Conservation (phyloP, 2,329 filamentous ascomycete species). For the Pyrenophora graminea region DNA sequence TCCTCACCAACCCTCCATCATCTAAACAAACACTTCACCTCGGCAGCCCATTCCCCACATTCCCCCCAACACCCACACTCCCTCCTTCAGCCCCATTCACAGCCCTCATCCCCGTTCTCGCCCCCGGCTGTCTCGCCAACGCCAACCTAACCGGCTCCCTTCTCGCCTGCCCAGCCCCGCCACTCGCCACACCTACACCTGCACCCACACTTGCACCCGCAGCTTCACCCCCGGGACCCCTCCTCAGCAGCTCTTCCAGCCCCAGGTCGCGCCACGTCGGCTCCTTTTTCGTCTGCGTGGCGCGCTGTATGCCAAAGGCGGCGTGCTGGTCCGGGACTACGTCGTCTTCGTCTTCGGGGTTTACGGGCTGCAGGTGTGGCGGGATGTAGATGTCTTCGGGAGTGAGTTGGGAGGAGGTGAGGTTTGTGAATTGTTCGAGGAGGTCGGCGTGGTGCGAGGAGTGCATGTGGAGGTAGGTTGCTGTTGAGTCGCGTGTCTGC, state of each 20-base stretch:
- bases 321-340: slow-evolving; percentile 87
- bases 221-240: slow-evolving; percentile 55
- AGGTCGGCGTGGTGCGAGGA: slow-evolving; percentile 73
- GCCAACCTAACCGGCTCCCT: slow-evolving; percentile 39
- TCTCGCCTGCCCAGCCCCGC: slow-evolving; percentile 9
- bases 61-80: slow-evolving; percentile 21
- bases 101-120: slow-evolving; percentile 18
- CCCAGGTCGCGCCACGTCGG: slow-evolving; percentile 80
- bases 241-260: slow-evolving; percentile 70
- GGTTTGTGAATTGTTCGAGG: slow-evolving; percentile 64
- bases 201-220: slow-evolving; percentile 8
- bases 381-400: slow-evolving; percentile 81
- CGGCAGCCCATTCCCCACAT: slow-evolving; percentile 40
- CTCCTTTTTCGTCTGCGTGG: slow-evolving; percentile 72
- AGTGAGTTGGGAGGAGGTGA: slow-evolving; percentile 34
- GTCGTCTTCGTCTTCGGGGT: slow-evolving; percentile 87
- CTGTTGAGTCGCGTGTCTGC: slow-evolving; percentile 70
- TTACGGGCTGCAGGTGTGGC: slow-evolving; percentile 76
- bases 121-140: slow-evolving; percentile 39
- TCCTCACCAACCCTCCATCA: too few species aligned
- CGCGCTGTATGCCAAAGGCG: slow-evolving; percentile 82
- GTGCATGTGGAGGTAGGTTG: slow-evolving; percentile 78
- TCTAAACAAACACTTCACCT: slow-evolving; percentile 24
- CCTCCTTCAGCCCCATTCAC: slow-evolving; percentile 17
- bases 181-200: slow-evolving; percentile 12